Evolutionary conservation across 78 protist species (phyloP).

Genomic region (Dictyostelium brefeldianum): DNA sequence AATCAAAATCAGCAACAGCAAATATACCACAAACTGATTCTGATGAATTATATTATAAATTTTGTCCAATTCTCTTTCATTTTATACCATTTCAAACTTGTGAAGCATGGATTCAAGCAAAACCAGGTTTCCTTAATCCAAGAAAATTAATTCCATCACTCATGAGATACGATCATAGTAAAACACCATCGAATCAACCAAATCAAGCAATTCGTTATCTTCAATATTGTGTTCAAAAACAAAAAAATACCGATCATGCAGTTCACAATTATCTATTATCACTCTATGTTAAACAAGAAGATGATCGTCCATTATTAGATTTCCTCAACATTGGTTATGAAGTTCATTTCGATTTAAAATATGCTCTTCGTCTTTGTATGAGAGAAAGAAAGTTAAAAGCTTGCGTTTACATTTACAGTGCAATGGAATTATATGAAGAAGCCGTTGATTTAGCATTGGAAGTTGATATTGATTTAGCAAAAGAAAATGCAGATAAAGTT

Average conservation of each 20-base stretch:
- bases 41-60: conserved; percentile 87
- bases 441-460: conserved; percentile 93
- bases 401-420: conserved; percentile 91
- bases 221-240: conserved; percentile 78
- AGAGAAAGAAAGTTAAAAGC: conserved; percentile 87
- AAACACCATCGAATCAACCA: conserved; percentile 57
- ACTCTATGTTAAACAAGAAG: conserved; percentile 88
- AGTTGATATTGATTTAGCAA: conserved; percentile 91
- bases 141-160: conserved; percentile 92
- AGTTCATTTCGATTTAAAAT: conserved; percentile 86
- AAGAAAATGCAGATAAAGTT: conserved; percentile 81
- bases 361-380: conserved; percentile 94
- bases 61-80: conserved; percentile 92
- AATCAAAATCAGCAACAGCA: not conserved
- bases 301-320: conserved; percentile 83
- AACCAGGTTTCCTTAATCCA: conserved; percentile 75
- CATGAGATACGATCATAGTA: conserved; percentile 88
- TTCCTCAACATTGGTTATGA: conserved; percentile 17
- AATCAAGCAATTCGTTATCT: conserved; percentile 96
- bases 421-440: conserved; percentile 96
- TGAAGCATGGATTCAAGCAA: conserved; percentile 80
- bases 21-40: conserved; percentile 17
- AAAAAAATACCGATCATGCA: conserved; percentile 84
- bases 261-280: conserved; percentile 93
- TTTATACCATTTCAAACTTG: conserved; percentile 90